Conservation (phyloP, 2,329 filamentous ascomycete species). For the Colletotrichum sp. region DNA sequence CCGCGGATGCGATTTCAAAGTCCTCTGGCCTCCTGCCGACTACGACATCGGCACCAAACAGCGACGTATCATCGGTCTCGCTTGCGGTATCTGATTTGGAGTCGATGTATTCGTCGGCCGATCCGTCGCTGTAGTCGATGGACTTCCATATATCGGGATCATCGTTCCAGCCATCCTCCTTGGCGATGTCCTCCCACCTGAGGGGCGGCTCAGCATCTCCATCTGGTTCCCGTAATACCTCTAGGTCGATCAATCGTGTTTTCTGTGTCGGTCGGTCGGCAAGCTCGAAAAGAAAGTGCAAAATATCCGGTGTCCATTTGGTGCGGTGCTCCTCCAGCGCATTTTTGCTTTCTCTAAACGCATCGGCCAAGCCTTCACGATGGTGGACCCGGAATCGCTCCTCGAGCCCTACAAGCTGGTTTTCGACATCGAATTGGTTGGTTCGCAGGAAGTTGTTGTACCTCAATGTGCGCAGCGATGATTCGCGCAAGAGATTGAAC, state of each 20-base stretch:
- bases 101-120: constrained; percentile 57
- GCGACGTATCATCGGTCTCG: constrained; percentile 40
- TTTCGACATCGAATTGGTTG: constrained; percentile 76
- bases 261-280: constrained; percentile 81
- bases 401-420: constrained; percentile 72
- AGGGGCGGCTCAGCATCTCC: constrained; percentile 53
- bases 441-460: constrained; percentile 66
- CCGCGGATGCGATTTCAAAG: constrained; percentile 33
- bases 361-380: constrained; percentile 79
- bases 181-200: constrained; percentile 81
- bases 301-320: constrained; percentile 78
- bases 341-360: constrained; percentile 63
- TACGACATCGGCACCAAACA: constrained; percentile 36
- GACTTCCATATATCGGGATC: constrained; percentile 74
- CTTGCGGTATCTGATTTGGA: constrained; percentile 35
- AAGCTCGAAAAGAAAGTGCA: constrained; percentile 80
- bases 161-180: constrained; percentile 74
- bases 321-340: constrained; percentile 58
- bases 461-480: constrained; percentile 55
- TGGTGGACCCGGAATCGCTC: constrained; percentile 86
- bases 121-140: constrained; percentile 71
- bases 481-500: constrained; percentile 53
- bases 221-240: constrained; percentile 52
- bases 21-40: constrained; percentile 32
- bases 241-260: constrained; percentile 68